These are phyloP conservation scores for Coemansia sp. DNA, from an alignment of 192 early-diverging fungal species.

Conservation along the genomic window DNA sequence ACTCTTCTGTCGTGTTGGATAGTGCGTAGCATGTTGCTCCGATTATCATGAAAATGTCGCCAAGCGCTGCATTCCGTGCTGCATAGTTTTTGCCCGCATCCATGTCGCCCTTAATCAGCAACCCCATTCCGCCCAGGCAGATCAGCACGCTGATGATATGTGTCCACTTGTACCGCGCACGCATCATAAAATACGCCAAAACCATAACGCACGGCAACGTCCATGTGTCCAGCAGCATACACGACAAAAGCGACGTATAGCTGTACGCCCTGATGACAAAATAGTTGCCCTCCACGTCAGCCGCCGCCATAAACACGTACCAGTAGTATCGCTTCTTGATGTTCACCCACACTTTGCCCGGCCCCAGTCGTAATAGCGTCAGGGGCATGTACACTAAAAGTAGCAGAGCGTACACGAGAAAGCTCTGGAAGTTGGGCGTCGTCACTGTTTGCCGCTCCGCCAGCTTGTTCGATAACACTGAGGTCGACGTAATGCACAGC, in stretches of 20 bases:
- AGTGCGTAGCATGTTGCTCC: slow-evolving; percentile 74
- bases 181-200: slow-evolving; percentile 63
- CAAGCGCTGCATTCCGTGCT: slow-evolving; percentile 58
- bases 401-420: slow-evolving; percentile 62
- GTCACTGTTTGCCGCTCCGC: slow-evolving; percentile 54
- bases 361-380: slow-evolving; percentile 40
- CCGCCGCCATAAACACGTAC: slow-evolving; percentile 61
- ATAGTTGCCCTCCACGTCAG: slow-evolving; percentile 81
- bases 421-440: slow-evolving; percentile 69
- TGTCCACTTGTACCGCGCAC: slow-evolving; percentile 59
- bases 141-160: slow-evolving; percentile 71
- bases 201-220: slow-evolving; percentile 70
- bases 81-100: slow-evolving; percentile 58
- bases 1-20: slow-evolving; percentile 71
- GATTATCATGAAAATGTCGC: slow-evolving; percentile 69
- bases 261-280: slow-evolving; percentile 74
- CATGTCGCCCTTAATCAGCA: slow-evolving; percentile 66
- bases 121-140: slow-evolving; percentile 65
- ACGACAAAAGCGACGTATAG: slow-evolving; percentile 73
- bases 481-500: slow-evolving; percentile 73
- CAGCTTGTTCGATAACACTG: slow-evolving; percentile 63
- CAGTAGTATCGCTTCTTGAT: slow-evolving; percentile 43
- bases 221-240: slow-evolving; percentile 78
- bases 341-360: slow-evolving; percentile 38
- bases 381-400: slow-evolving; percentile 52